Conservation (phyloP, 2,329 filamentous ascomycete genomes). For the Nemania sp. region DNA sequence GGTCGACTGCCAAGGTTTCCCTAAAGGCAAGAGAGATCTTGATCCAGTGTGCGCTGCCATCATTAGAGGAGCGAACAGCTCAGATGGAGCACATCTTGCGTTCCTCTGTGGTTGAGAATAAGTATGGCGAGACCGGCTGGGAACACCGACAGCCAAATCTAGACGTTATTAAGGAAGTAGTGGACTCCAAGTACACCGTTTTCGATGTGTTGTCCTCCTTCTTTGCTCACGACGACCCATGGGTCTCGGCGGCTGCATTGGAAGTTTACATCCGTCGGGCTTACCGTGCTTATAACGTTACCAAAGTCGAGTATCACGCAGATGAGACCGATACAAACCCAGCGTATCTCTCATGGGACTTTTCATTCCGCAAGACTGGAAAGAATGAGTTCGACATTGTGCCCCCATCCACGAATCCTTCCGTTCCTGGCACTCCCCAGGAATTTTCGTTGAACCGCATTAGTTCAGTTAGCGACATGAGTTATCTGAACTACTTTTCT, state of each 20-base stretch:
- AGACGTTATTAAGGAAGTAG: slow-evolving; percentile 94
- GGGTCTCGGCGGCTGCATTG: slow-evolving; percentile 91
- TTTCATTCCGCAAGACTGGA: slow-evolving; percentile 91
- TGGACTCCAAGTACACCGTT: slow-evolving; percentile 98
- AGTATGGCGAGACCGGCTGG: slow-evolving; percentile 96
- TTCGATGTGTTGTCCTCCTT: slow-evolving; percentile 96
- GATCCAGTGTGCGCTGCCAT: slow-evolving; percentile 96
- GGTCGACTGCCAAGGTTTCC: slow-evolving; percentile 90
- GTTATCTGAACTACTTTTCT: slow-evolving; percentile 80
- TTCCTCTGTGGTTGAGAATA: slow-evolving; percentile 95
- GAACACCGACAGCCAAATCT: slow-evolving; percentile 93
- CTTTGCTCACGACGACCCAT: slow-evolving; percentile 93
- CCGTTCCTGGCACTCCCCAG: slow-evolving; percentile 82
- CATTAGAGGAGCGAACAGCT: slow-evolving; percentile 90
- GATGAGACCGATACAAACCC: slow-evolving; percentile 72
- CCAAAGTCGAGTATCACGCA: slow-evolving; percentile 88
- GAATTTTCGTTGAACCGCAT: slow-evolving; percentile 81
- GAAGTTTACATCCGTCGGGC: slow-evolving; percentile 97
- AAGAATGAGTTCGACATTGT: slow-evolving; percentile 90
- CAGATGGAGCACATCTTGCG: slow-evolving; percentile 99
- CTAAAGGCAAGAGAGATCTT: slow-evolving; percentile 97
- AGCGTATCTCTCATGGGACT: slow-evolving; percentile 93
- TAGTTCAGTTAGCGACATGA: slow-evolving; percentile 96
- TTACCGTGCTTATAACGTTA: slow-evolving; percentile 94
- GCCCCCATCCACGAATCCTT: slow-evolving; percentile 82